These are phyloP conservation scores for Sporopachydermia quercuum DNA, from an alignment of 805 yeast species.

Conservation along the genomic window DNA sequence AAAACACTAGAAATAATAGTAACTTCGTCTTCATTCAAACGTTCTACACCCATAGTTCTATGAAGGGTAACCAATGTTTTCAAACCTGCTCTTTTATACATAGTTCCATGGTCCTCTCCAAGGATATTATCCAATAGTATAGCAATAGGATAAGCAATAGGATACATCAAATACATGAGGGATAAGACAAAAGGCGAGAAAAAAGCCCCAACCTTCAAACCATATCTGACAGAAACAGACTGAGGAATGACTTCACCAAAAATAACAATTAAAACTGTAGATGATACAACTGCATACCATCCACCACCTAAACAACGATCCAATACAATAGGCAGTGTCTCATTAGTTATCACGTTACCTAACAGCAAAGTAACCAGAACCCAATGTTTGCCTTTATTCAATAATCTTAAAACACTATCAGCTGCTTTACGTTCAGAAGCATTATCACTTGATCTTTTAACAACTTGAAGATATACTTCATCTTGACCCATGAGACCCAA, in stretches of 20 bases:
- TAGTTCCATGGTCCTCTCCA: slow-evolving; percentile 94
- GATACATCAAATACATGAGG: slow-evolving; percentile 82
- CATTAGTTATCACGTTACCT: slow-evolving; percentile 78
- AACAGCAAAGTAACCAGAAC: slow-evolving; percentile 71
- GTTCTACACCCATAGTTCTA: slow-evolving; percentile 87
- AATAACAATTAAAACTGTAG: slow-evolving; percentile 85
- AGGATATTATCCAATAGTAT: slow-evolving; percentile 60
- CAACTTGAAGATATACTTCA: slow-evolving; percentile 84
- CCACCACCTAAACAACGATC: slow-evolving; percentile 95
- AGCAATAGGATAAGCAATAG: slow-evolving; percentile 86
- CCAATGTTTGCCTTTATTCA: slow-evolving; percentile 89
- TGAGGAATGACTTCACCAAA: slow-evolving; percentile 97
- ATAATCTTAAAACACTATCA: slow-evolving; percentile 49
- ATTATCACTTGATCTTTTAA: slow-evolving; percentile 64
- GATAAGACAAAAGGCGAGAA: slow-evolving; percentile 77
- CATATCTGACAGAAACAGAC: slow-evolving; percentile 82
- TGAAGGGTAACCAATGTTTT: slow-evolving; percentile 89
- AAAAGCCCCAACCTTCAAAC: slow-evolving; percentile 78
- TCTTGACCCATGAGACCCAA: slow-evolving; percentile 96
- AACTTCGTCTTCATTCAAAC: slow-evolving; percentile 88
- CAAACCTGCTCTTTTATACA: slow-evolving; percentile 83
- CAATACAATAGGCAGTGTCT: slow-evolving; percentile 83
- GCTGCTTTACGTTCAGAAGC: slow-evolving; percentile 53
- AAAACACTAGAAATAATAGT: slow-evolving; percentile 89
- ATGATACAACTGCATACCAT: slow-evolving; percentile 86